phyloP scores from a whole-genome alignment of 2,329 filamentous ascomycete genomes.

The Talaromyces verruculosus region DNA sequence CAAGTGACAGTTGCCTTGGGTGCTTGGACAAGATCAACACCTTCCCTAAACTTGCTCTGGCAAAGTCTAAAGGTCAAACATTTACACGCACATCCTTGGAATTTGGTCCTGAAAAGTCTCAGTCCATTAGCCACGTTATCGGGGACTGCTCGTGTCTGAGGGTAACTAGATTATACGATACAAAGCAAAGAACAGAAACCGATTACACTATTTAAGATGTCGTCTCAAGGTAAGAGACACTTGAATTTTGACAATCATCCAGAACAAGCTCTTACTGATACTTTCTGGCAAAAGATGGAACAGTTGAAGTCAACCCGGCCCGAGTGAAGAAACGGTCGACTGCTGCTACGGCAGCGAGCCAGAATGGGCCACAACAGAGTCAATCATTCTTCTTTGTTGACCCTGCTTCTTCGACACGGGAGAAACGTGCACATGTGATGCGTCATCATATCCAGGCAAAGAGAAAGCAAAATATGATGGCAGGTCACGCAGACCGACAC shows the following conservation, averaged over 20 bases:
- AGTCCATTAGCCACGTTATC: background rate
- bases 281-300: background rate
- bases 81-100: background rate
- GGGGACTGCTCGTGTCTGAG: background rate
- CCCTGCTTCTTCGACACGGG: slow-evolving; percentile 41
- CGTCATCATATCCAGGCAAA: slow-evolving; percentile 47
- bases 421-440: slow-evolving; percentile 48
- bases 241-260: background rate
- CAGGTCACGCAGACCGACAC: slow-evolving; percentile 24
- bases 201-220: background rate
- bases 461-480: slow-evolving; percentile 34
- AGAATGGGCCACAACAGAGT: slow-evolving; percentile 25
- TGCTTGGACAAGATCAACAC: background rate
- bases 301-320: slow-evolving; percentile 22
- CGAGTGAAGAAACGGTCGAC: slow-evolving; percentile 32
- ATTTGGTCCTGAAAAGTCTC: background rate
- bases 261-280: slow-evolving; percentile 6
- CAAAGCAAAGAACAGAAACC: background rate
- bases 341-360: slow-evolving; percentile 16
- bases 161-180: background rate
- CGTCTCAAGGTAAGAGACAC: slow-evolving; percentile 10
- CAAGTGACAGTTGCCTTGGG: background rate
- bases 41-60: background rate
- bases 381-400: slow-evolving; percentile 45
- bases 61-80: slow-evolving; percentile 3